Base-by-base conservation (phyloP, 148 eudicot species). In the Hydrangea macrophylla region DNA sequence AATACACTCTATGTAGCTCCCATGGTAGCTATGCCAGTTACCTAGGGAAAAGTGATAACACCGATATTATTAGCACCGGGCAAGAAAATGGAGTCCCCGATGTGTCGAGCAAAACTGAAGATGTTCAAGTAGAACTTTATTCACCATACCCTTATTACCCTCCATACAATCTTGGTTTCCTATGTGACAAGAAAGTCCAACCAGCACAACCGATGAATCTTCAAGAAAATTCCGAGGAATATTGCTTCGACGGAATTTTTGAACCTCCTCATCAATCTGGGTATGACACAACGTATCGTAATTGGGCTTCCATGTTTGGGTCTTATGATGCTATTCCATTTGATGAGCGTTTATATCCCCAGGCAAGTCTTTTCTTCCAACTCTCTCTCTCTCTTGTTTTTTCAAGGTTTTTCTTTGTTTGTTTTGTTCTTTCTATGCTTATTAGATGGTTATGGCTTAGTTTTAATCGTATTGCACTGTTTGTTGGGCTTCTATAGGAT, bases 181-280 rank as follows among this genome's bases (percentile, higher is more conserved):
- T 23, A 12, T 24, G 22, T 26, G 48, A 48, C 18, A 25, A 33
- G 18, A 50, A 36, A 18, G 39, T 31, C 35, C 50, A 53, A 61
- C 73, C 59, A 51, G 35, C 22, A 31, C 42, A 67, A 55, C 18
- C 25, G 33, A 24, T 23, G 54, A 67, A 32, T 12, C 36, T 48
- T 33, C 62, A 67, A 58, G 72, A n/a, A 67, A 74, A 23, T 68
- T 15, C 45, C 9, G 25, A 60, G n/a, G 64, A 59, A 5, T 35
- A 22, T 74, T 25, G 17, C 45, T 32, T 18, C 30, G 67, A 61
- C 54, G 54, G 45, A 13, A 74, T 61, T 24, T 55, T 23, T 27
- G 72, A 33, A 22, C 31, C 58, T 27, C 54, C 61, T 24, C 48
- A 5, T 12, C 55, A 58, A 13, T 63, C 55, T 42, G 67, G 62